Base-by-base conservation (phyloP, 2,329 filamentous ascomycete genomes). In the Teratosphaeria gauchensis region DNA sequence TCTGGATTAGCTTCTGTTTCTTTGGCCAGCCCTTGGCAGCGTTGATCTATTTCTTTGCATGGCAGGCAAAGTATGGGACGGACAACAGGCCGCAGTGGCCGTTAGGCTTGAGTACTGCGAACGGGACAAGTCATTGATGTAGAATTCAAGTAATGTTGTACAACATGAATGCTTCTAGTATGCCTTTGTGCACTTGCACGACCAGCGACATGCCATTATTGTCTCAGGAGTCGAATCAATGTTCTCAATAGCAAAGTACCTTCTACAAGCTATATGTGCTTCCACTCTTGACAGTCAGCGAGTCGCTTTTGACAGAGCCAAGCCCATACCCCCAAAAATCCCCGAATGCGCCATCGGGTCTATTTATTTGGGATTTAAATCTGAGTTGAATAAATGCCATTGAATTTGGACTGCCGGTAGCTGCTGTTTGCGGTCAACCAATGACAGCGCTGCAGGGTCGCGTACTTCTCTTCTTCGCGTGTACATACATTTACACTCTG, bases 41-140 rank as follows among this genome's bases (percentile, higher is more conserved):
- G 0, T 77, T 99, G 61, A 80, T 95, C 72, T 99, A 99, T 73
- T 99, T 96, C 73, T 97, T 97, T 72, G 92, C 92, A 1, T 99
- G 94, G 92, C 92, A 97, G 76, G 90, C 90, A 58, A 97, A 97
- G 77, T 96, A 96, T 71, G 94, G 94, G 24, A 53, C 52, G 12
- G 52, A 35, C 14, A 53, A 53, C 12, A 53, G 52, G 12, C 52
- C 52, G 12, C 52, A 62, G 38, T 69, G 66, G 66, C 65, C 66
- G 31, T 32, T 54, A 60, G 53, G 55, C 21, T 31, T 56, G 32
- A 46, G 58, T 6, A 56, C 54, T 19, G 16, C 48, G 24, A 60
- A 60, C 21, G 42, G n/a, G n/a, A 19, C 42, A 8, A 48, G 42
- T 8, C 16, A 19, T 16, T 48, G 42, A 48, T 48, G 33, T 54